Conservation (phyloP, 1,284 basidiomycete genomes). For the Ceratobasidium theobromae region DNA sequence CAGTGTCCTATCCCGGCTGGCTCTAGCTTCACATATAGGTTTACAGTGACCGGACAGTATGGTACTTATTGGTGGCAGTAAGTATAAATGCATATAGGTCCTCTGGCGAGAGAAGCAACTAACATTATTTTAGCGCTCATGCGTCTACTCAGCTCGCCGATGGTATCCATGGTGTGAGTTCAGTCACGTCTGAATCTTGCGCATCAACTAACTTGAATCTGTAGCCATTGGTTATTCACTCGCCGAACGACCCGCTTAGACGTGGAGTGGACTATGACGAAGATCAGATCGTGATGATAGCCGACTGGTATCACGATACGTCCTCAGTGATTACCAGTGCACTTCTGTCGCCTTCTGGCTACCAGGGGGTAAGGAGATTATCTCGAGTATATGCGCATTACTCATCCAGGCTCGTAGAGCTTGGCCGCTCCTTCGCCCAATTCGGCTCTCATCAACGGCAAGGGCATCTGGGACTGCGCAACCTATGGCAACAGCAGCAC, state of each 20-base stretch:
- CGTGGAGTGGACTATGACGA: conserved; percentile 42
- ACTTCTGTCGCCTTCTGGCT: conserved; percentile 12
- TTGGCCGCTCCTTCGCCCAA: conserved; percentile 41
- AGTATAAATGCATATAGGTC: conserved; percentile 39
- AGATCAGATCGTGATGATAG: conserved; percentile 14
- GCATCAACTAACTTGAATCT: neutral
- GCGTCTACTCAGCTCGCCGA: conserved; percentile 39
- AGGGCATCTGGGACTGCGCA: conserved; percentile 37
- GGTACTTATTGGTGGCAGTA: no score
- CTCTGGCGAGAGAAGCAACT: conserved; percentile 16
- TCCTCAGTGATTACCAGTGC: conserved; percentile 26
- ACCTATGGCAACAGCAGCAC: conserved; percentile 16
- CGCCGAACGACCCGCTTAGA: conserved; percentile 40
- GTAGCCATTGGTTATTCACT: conserved; percentile 40
- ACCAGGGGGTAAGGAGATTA: neutral
- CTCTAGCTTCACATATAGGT: conserved; percentile 52
- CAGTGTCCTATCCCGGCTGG: conserved; percentile 56
- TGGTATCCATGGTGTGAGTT: conserved; percentile 39
- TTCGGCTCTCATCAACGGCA: conserved; percentile 44
- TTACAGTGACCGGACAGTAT: conserved; percentile 41
- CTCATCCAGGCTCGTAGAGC: conserved; percentile 35
- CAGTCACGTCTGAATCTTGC: conserved; percentile 34
- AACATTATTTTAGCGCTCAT: conserved; percentile 37
- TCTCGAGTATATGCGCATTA: conserved; percentile 32
- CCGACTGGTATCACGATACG: conserved; percentile 39